phyloP scores from a whole-genome alignment of 768 basidiomycete genomes.

The Mycena epipterygia region DNA sequence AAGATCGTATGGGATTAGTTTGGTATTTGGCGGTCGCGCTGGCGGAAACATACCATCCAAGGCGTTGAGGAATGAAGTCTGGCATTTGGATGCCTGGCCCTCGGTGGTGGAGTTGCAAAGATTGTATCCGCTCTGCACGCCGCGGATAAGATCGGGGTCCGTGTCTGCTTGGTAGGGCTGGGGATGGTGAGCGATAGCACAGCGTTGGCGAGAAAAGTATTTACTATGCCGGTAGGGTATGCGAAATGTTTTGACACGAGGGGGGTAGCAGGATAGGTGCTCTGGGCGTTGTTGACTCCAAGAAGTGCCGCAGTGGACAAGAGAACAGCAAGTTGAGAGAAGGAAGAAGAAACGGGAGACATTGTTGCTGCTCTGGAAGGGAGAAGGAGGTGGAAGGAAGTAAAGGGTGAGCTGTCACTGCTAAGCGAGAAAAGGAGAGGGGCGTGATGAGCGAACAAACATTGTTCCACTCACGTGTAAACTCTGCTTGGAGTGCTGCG shows the following conservation, averaged over 20 bases:
- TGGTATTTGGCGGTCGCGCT: too few species aligned
- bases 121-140: conserved; percentile 72
- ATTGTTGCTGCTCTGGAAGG: conserved; percentile 40
- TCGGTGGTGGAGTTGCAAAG: conserved; percentile 72
- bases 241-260: conserved; percentile 61
- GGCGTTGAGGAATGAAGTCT: conserved; percentile 66
- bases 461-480: too few species aligned
- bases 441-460: too few species aligned
- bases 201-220: conserved; percentile 26
- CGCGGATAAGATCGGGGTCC: conserved; percentile 56
- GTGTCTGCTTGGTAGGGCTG: conserved; percentile 67
- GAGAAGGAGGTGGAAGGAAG: conserved; percentile 16
- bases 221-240: conserved; percentile 60
- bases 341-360: conserved; percentile 56
- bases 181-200: neutral
- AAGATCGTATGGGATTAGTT: too few species aligned
- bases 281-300: conserved; percentile 38
- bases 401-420: neutral
- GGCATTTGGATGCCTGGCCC: conserved; percentile 53
- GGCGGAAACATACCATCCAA: conserved; percentile 63
- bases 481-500: too few species aligned
- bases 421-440: neutral
- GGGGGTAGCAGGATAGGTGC: conserved; percentile 59
- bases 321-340: conserved; percentile 49
- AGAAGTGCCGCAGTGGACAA: conserved; percentile 46